Evolutionary conservation across 2,329 filamentous ascomycete species (phyloP).

Genomic region (Sporothrix humicola): DNA sequence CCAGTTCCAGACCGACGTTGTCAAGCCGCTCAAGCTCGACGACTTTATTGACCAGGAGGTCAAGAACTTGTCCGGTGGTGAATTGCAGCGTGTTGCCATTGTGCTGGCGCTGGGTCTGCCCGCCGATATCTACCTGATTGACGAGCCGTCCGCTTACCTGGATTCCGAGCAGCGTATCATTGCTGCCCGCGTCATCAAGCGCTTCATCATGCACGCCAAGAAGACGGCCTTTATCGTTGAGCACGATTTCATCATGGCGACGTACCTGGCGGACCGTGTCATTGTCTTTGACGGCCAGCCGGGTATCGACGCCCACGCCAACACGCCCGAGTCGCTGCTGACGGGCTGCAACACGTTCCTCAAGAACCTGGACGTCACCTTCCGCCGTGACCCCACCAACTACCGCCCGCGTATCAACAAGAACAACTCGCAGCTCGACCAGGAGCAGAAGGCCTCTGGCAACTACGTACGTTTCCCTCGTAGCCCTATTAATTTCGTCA

Average conservation of each 20-base stretch:
- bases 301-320: slow-evolving; percentile 85
- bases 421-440: slow-evolving; percentile 90
- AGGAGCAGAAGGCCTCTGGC: slow-evolving; percentile 91
- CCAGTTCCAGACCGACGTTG: slow-evolving; percentile 99
- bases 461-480: slow-evolving; percentile 75
- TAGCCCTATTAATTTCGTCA: too few relatives aligned
- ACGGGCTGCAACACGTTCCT: slow-evolving; percentile 97
- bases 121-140: slow-evolving; percentile 97
- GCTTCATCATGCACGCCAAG: slow-evolving; percentile 99
- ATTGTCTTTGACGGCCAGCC: slow-evolving; percentile 98
- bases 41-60: slow-evolving; percentile 99
- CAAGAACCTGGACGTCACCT: slow-evolving; percentile 96
- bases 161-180: slow-evolving; percentile 99
- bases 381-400: slow-evolving; percentile 95
- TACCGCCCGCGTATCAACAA: slow-evolving; percentile 99
- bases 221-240: slow-evolving; percentile 99
- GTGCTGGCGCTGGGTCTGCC: slow-evolving; percentile 94
- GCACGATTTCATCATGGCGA: slow-evolving; percentile 95
- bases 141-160: slow-evolving; percentile 95
- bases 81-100: slow-evolving; percentile 98
- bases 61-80: slow-evolving; percentile 98
- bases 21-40: slow-evolving; percentile 98
- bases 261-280: slow-evolving; percentile 79
- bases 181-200: slow-evolving; percentile 95
- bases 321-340: slow-evolving; percentile 86